Evolutionary conservation across 2,329 filamentous ascomycete species (phyloP).

Genomic region (Pseudogymnoascus sp.): DNA sequence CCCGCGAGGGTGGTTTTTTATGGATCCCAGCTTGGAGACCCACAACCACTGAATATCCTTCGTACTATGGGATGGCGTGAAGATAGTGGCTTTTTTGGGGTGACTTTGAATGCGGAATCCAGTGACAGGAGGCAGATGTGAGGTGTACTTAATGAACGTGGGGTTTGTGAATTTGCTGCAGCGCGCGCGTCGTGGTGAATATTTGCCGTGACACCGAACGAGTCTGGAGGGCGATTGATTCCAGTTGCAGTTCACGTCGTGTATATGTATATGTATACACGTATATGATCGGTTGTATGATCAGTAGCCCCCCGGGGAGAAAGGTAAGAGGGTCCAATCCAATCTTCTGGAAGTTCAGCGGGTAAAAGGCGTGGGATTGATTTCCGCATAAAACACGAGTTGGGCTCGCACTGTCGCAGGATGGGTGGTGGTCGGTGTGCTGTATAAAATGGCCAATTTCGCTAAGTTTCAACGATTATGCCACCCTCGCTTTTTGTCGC

Average conservation of each 20-base stretch:
- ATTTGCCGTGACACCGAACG: not conserved
- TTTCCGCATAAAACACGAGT: not conserved
- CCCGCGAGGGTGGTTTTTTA: constrained; percentile 1
- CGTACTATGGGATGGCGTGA: not conserved
- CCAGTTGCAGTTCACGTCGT: not conserved
- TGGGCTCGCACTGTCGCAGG: not conserved
- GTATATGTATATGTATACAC: not conserved
- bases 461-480: constrained; percentile 5
- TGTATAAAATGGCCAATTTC: constrained; percentile 9
- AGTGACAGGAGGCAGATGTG: not conserved
- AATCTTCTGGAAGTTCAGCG: not conserved
- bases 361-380: not conserved
- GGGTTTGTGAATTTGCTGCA: not conserved
- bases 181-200: not conserved
- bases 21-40: not conserved
- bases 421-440: constrained; percentile 1
- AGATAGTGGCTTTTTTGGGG: not conserved
- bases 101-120: not conserved
- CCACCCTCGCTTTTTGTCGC: not conserved
- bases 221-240: not conserved
- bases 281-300: not conserved
- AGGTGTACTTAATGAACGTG: not conserved
- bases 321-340: not conserved
- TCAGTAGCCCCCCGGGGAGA: not conserved
- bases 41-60: not conserved